These are phyloP conservation scores for Hortaea sp. DNA, from an alignment of 2,329 filamentous ascomycete species.

Conservation along the genomic window DNA sequence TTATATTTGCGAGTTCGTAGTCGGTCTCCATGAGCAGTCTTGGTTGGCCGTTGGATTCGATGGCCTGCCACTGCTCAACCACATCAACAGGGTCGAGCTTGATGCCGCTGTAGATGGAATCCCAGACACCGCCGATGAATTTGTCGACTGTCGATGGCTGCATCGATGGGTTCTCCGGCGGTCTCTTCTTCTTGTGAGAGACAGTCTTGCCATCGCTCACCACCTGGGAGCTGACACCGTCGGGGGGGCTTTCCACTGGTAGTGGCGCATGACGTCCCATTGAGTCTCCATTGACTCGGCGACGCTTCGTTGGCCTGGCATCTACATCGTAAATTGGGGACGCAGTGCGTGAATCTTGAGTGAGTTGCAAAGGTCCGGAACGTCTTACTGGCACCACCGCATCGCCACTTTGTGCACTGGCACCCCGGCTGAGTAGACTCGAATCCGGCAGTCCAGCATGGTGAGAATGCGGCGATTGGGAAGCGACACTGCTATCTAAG, in stretches of 20 bases:
- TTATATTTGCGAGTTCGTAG: conserved; percentile 7
- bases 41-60: conserved; percentile 20
- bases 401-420: not conserved
- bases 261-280: too few species aligned
- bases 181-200: conserved; percentile 19
- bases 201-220: conserved; percentile 11
- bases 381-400: not conserved
- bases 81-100: conserved; percentile 31
- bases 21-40: conserved; percentile 15
- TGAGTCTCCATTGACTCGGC: conserved; percentile 23
- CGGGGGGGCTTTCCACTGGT: not conserved
- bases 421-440: not conserved
- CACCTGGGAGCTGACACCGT: conserved; percentile 9
- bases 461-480: not conserved
- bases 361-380: not conserved
- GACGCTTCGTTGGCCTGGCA: conserved; percentile 32
- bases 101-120: conserved; percentile 36
- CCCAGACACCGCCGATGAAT: conserved; percentile 41
- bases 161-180: conserved; percentile 30
- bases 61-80: conserved; percentile 24
- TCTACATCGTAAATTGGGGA: conserved; percentile 1
- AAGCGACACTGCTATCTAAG: not conserved
- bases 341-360: not conserved
- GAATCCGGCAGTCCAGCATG: too few species aligned
- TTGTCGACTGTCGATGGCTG: conserved; percentile 40